Evolutionary conservation across 306 rosid genomes (phyloP), one percentile per base, ranked within the genome.

Genomic region (Mucuna pruriens): DNA sequence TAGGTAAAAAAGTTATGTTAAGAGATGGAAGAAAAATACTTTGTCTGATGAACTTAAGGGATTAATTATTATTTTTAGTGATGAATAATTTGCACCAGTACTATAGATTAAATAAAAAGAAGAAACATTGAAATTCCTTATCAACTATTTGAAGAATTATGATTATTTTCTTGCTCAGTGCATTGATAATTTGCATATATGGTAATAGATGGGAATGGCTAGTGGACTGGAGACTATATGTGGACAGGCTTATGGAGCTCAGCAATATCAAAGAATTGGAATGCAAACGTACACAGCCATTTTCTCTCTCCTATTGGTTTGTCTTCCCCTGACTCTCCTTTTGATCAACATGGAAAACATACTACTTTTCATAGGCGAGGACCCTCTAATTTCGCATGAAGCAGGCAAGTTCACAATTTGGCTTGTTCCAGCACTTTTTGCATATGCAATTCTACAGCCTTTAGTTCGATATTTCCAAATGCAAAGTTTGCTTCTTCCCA

Each of bases 351-450:
- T 89, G 80, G 96, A 75, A 69, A 86, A 81, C 3, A 42, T 94
- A 66, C 91, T 94, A 22, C 23, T 85, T 20, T 80, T 86, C 16
- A 44, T 88, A 42, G 98, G 96, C 2, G 97, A 92, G 78, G 97
- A 94, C 85, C 92, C 97, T 88, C 58, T 81, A 22, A 90, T 94
- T 73, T 82, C 97, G 7, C 84, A n/a, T 23, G 93, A 90, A 86
- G 91, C 96, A 5, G 98, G 93, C 0, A 87, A 75, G 39, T 88
- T 89, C 87, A 62, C 68, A 33, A 57, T 80, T 3, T 89, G 91
- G 86, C 95, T 94, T 63, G 26, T 92, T 52, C 98, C 97, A 45
- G 88, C 91, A 55, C 92, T 92, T 76, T 85, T 90, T 58, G 98
- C 92, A 29, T 86, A 75, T 77, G 97, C 90, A 52, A 55, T 81